Base-by-base conservation (phyloP, 179 eudicot species). In the Silene coronaria region DNA sequence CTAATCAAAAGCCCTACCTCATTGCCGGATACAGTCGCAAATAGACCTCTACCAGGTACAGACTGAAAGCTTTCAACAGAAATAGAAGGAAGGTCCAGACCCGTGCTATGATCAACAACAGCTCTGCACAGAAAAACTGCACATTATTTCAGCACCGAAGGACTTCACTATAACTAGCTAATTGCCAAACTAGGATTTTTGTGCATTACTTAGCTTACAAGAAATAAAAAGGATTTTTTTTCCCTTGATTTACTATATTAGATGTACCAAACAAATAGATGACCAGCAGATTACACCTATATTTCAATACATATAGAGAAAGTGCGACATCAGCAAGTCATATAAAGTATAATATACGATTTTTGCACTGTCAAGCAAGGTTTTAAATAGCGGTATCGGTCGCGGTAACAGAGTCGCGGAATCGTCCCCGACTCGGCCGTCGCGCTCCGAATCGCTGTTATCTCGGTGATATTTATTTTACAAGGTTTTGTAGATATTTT, bases 31-130 rank as follows among this genome's bases (percentile, higher is more conserved):
- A 95, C 75, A 63, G 97, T 95, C 32, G 99, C 99, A 78, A 76
- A 85, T 75, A 95, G 95, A 77, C 99, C 99, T 85, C 97, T 91
- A 10, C 99, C 99, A 58, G 99, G 97, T 22, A 95, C 75, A 68
- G 89, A 92, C 81, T 91, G 97, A 80, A 95, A 92, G 76, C 88
- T 91, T 84, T 95, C 92, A 79, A 95, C 87, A 72, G 89, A 83
- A 78, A 95, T 75, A 46, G 88, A 80, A 71, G 99, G 97, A 70
- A 92, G 96, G 73, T 88, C 91, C 75, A 85, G 79, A 59, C 93
- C 95, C 22, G 73, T 67, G 79, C 97, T 91, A 82, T 92, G 96
- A 81, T 89, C 95, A 75, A 95, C 97, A 82, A 95, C 95, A 79
- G 97, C 99, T 88, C 99, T 95, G 93, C 84, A 88, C 55, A 81